These are phyloP conservation scores for Cytospora schulzeri DNA, from an alignment of 2,329 filamentous ascomycete species.

Conservation along the genomic window DNA sequence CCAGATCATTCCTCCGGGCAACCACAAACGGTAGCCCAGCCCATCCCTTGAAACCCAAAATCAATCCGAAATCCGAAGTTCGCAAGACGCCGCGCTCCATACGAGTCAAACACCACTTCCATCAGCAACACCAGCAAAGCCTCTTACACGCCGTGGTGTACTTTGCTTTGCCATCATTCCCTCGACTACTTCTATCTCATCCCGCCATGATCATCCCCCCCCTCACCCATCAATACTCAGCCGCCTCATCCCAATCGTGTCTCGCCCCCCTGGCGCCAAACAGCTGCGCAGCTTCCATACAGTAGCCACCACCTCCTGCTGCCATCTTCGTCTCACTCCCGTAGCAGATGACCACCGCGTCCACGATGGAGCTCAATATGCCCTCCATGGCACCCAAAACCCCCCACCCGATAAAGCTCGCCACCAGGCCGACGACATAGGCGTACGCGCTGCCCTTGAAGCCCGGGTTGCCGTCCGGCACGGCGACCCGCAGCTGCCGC, in stretches of 20 bases:
- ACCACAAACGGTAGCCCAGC: no score
- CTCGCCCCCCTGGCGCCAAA: slow-evolving; percentile 65
- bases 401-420: slow-evolving; percentile 92
- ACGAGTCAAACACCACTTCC: neutral
- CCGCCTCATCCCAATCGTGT: slow-evolving; percentile 19
- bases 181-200: neutral
- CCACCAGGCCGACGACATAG: slow-evolving; percentile 89
- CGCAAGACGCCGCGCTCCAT: slow-evolving; percentile 25
- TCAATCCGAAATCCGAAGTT: neutral
- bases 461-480: slow-evolving; percentile 50
- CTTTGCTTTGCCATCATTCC: neutral
- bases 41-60: neutral
- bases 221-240: slow-evolving; percentile 12
- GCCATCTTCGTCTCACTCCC: slow-evolving; percentile 79
- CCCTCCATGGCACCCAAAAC: slow-evolving; percentile 90
- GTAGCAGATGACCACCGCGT: slow-evolving; percentile 91
- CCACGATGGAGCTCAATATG: slow-evolving; percentile 81
- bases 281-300: slow-evolving; percentile 84
- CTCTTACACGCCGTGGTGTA: neutral
- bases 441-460: slow-evolving; percentile 85
- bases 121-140: neutral
- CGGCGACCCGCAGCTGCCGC: slow-evolving; percentile 68
- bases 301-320: slow-evolving; percentile 74
- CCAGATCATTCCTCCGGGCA: neutral
- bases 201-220: neutral